A percentile compares a stretch with the other conserved stretches of the same genome.
These are phyloP conservation scores for Pelomyxa schiedti DNA, from an alignment of 78 protist genomes.

Conservation along the genomic window DNA sequence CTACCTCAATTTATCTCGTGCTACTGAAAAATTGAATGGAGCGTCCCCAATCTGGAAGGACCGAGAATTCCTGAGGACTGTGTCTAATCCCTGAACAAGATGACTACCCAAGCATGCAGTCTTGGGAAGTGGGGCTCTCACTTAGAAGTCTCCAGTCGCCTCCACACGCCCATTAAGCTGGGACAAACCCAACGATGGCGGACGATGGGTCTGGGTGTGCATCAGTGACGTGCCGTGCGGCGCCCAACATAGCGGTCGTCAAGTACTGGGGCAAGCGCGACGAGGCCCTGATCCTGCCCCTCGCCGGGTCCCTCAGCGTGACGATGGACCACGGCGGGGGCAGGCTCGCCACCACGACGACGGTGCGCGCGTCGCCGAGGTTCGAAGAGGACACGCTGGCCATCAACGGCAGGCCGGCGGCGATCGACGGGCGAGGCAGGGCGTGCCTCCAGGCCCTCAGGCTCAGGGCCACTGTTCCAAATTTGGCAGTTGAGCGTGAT, in stretches of 20 bases:
- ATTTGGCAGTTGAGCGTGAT: not conserved
- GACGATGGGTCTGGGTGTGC: too few species aligned
- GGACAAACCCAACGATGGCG: too few species aligned
- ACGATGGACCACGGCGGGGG: conserved; percentile 63
- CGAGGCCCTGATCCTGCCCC: conserved; percentile 71
- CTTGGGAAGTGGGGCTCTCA: too few species aligned
- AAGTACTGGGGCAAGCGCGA: conserved; percentile 99
- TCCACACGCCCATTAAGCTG: too few species aligned
- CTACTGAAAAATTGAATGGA: too few species aligned
- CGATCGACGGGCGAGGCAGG: not conserved
- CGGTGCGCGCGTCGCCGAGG: conserved; percentile 22
- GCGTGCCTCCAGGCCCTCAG: not conserved
- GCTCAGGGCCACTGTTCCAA: not conserved
- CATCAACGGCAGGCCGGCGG: conserved; percentile 80
- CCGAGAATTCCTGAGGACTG: too few species aligned
- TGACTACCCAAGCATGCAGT: too few species aligned
- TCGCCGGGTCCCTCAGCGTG: conserved; percentile 74
- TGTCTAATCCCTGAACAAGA: too few species aligned
- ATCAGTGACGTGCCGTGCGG: conserved; percentile 77
- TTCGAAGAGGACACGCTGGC: conserved; percentile 65
- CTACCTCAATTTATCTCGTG: too few species aligned
- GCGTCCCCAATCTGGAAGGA: too few species aligned
- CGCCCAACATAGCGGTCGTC: conserved; percentile 95
- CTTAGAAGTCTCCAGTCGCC: too few species aligned
- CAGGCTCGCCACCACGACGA: conserved; percentile 59